phyloP scores from a whole-genome alignment of 768 basidiomycete genomes.

The Termitomyces sp. region DNA sequence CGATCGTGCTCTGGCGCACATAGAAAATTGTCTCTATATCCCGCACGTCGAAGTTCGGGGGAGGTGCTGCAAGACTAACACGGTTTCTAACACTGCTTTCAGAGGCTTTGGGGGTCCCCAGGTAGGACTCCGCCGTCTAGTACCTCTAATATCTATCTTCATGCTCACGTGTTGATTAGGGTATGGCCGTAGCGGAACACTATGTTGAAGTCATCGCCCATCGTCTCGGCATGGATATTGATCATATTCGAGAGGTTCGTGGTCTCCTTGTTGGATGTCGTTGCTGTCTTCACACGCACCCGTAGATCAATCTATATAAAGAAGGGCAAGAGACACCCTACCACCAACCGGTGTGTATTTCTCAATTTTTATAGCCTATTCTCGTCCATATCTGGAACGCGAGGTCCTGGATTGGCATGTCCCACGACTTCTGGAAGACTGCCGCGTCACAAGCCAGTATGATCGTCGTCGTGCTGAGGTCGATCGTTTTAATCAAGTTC shows the following conservation, averaged over 20 bases:
- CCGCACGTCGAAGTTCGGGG: conserved; percentile 13
- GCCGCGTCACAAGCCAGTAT: conserved; percentile 13
- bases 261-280: neutral
- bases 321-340: conserved; percentile 17
- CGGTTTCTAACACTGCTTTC: conserved; percentile 15
- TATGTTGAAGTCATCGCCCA: conserved; percentile 12
- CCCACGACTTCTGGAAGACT: conserved; percentile 15
- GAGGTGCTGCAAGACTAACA: conserved; percentile 12
- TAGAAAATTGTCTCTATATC: conserved; percentile 15
- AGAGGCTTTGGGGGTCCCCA: conserved; percentile 15
- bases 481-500: conserved; percentile 10
- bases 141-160: neutral
- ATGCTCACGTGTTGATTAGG: neutral
- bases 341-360: conserved; percentile 7
- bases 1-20: conserved; percentile 12
- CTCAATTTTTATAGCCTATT: neutral
- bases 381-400: neutral
- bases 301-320: conserved; percentile 13
- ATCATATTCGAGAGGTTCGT: conserved; percentile 12
- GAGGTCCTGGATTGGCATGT: conserved; percentile 17
- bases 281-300: neutral
- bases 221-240: conserved; percentile 10
- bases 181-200: conserved; percentile 13
- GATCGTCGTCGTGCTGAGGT: conserved; percentile 13
- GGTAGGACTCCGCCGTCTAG: neutral